A percentile compares a stretch with the other conserved stretches of the same genome.
Evolutionary conservation across 83 land plant genomes (phyloP).

Genomic region (Larix sibirica): DNA sequence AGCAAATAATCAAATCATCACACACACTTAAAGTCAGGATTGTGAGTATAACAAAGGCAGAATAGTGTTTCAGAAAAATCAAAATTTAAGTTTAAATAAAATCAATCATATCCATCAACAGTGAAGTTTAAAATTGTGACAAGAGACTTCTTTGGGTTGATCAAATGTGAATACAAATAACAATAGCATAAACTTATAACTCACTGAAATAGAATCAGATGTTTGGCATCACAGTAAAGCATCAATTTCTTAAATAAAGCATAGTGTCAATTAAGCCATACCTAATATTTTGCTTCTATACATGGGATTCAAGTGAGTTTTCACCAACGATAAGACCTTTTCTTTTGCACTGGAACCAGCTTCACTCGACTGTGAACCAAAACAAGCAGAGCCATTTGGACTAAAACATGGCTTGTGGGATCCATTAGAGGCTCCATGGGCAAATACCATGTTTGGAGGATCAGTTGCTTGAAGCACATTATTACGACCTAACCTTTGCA

Average conservation of each 20-base stretch:
- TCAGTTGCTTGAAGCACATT: not conserved
- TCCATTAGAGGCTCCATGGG: not conserved
- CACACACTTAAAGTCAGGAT: not conserved
- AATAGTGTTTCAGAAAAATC: not conserved
- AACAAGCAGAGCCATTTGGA: not conserved
- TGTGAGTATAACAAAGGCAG: not conserved
- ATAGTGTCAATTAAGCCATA: slow-evolving; percentile 13
- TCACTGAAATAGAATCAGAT: not conserved
- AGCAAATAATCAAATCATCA: not conserved
- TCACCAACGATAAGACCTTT: slow-evolving; percentile 59
- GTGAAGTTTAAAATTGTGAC: not conserved
- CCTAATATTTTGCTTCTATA: slow-evolving; percentile 35
- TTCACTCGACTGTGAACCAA: not conserved
- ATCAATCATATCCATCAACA: not conserved
- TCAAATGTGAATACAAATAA: not conserved
- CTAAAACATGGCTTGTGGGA: too few species aligned
- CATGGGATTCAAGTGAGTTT: slow-evolving; percentile 45
- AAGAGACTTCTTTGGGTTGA: not conserved
- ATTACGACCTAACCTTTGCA: not conserved
- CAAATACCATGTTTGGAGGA: not conserved
- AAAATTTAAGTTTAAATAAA: not conserved
- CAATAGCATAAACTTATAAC: not conserved
- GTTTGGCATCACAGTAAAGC: not conserved
- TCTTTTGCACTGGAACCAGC: slow-evolving; percentile 33
- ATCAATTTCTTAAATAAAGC: not conserved